Percentiles rank a stretch among this genome's conserved stretches.
Conservation (phyloP, 495 filamentous ascomycete species). For the Astrocystis sublimbata region DNA sequence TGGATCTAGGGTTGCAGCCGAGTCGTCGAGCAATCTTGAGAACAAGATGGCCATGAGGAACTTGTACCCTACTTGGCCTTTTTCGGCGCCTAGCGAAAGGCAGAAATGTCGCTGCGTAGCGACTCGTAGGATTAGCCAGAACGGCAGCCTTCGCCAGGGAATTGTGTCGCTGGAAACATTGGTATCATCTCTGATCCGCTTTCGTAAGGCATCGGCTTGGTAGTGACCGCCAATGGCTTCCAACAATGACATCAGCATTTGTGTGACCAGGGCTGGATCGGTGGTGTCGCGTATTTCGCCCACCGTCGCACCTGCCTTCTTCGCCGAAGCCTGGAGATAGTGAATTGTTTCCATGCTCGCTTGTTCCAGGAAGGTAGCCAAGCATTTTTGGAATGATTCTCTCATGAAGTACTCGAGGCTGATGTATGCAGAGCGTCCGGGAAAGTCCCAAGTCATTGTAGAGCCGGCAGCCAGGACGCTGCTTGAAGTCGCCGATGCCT, state of each 20-base stretch:
- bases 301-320: slow-evolving; percentile 50
- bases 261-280: slow-evolving; percentile 53
- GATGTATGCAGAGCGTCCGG: slow-evolving; percentile 41
- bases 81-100: slow-evolving; percentile 42
- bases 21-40: slow-evolving; percentile 44
- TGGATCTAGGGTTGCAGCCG: slow-evolving; percentile 22
- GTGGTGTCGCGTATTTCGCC: slow-evolving; percentile 58
- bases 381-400: slow-evolving; percentile 44
- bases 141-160: slow-evolving; percentile 59
- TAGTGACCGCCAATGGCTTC: slow-evolving; percentile 50
- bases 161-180: slow-evolving; percentile 43
- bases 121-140: slow-evolving; percentile 61
- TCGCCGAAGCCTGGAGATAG: slow-evolving; percentile 48
- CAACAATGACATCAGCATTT: slow-evolving; percentile 58
- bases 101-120: slow-evolving; percentile 51
- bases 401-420: slow-evolving; percentile 46
- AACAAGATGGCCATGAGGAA: slow-evolving; percentile 51
- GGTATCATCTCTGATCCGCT: slow-evolving; percentile 63
- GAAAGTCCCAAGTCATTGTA: slow-evolving; percentile 44
- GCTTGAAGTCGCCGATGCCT: slow-evolving; percentile 53
- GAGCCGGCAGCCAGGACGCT: slow-evolving; percentile 40
- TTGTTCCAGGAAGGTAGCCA: slow-evolving; percentile 59
- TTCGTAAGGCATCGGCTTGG: slow-evolving; percentile 42
- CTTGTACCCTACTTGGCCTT: slow-evolving; percentile 60
- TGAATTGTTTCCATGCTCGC: slow-evolving; percentile 58